Conservation (phyloP, 148 eudicot genomes). For the Vaccinium corymbosum region DNA sequence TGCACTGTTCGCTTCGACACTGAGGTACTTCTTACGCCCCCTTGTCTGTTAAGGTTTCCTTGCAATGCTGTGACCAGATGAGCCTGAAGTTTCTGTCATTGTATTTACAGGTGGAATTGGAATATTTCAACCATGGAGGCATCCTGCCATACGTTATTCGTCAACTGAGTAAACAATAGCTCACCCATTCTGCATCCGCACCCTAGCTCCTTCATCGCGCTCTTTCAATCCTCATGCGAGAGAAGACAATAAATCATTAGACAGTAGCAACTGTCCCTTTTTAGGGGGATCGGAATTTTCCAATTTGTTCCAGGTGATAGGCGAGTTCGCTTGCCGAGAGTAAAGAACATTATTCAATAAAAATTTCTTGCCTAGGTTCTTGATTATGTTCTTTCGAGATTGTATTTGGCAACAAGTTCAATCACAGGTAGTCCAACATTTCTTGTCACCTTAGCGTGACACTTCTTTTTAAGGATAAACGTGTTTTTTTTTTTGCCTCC, state of each 20-base stretch:
- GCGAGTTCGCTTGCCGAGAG: background rate
- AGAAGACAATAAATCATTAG: conserved; percentile 3
- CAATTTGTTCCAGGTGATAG: conserved; percentile 2
- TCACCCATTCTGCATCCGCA: background rate
- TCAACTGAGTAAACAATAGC: conserved; percentile 13
- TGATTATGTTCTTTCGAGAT: background rate
- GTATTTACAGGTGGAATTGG: conserved; percentile 16
- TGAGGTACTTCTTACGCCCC: conserved; percentile 31
- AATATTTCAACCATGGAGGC: conserved; percentile 18
- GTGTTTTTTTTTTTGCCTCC: too few species aligned
- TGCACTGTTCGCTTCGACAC: conserved; percentile 50
- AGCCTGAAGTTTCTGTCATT: background rate
- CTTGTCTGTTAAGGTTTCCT: background rate
- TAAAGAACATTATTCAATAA: background rate
- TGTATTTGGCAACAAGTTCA: background rate
- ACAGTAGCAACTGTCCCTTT: background rate
- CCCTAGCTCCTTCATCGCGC: background rate
- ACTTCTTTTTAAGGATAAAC: too few species aligned
- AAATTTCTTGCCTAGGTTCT: background rate
- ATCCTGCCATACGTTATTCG: conserved; percentile 16
- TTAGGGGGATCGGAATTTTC: background rate
- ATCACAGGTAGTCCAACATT: background rate
- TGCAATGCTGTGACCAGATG: background rate
- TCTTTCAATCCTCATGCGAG: background rate
- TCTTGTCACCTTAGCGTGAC: background rate